Evolutionary conservation across 768 basidiomycete species (phyloP), one percentile per base, ranked within the genome.

Genomic region (Macrolepiota albuminosa): DNA sequence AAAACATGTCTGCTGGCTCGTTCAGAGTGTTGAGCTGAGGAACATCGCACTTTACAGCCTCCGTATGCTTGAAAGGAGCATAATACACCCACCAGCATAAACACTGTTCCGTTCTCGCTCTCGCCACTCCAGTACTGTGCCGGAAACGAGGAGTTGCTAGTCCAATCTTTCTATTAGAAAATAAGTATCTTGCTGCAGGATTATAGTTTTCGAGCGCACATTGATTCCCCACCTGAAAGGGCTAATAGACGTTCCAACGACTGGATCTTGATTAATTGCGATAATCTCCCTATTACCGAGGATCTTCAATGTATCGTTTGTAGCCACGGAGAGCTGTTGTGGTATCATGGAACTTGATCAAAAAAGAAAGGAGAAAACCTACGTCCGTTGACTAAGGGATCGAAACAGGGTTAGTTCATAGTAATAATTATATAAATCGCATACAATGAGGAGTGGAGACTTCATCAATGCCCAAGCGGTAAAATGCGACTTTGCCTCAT

Each of bases 391-490:
- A 64, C 66, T 67, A 40, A n/a, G 37, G 8, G 4, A 36, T 26
- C 11, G 29, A 43, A 36, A 37, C 16, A 58, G 36, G n/a, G 18
- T 49, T 6, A 8, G 37, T 56, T 45, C 24, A 24, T 21, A 48
- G 48, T 36, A 53, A 13, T 11, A 40, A 57, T 55, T 55, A 29
- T 39, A 54, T 11, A 16, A 51, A n/a, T 11, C 29, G 68, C 71
- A 42, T 31, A 78, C 75, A 42, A 64, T 61, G 60, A 88, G 68
- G 33, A 89, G 77, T 1, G 87, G 86, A 0, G 73, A 75, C 66
- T 87, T 88, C 83, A 86, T 81, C 48, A 89, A 68, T 16, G 86
- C 86, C 87, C 87, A 89, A 6, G 85, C 85, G 0, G 86, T 87
- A 67, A 87, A 88, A 67, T 89, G 87, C 0, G 86, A 81, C 71